Conservation (phyloP, 2,329 filamentous ascomycete species). For the Phaeophleospora eucalypticola region DNA sequence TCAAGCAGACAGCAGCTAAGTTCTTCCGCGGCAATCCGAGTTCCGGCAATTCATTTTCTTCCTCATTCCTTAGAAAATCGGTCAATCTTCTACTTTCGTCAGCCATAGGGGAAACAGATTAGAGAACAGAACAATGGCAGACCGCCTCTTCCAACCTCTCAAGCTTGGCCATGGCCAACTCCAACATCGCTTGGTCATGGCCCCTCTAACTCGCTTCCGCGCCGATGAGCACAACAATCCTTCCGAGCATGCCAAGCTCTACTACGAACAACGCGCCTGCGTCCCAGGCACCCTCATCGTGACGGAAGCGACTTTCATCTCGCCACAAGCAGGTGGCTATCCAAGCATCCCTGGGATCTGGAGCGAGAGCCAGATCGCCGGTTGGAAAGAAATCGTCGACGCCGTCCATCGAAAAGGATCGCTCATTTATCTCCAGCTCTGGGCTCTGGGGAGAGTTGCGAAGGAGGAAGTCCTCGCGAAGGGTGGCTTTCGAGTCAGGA, state of each 20-base stretch:
- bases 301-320: slow-evolving; percentile 55
- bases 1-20: too few species aligned
- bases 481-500: slow-evolving; percentile 27
- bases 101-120: neutral
- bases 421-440: slow-evolving; percentile 61
- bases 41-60: too few species aligned
- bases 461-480: slow-evolving; percentile 34
- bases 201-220: slow-evolving; percentile 53
- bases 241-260: slow-evolving; percentile 39
- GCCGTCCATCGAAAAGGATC: slow-evolving; percentile 60
- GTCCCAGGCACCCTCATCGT: slow-evolving; percentile 55
- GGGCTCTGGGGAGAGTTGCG: slow-evolving; percentile 56
- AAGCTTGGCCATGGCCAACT: slow-evolving; percentile 41
- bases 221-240: slow-evolving; percentile 40
- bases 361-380: slow-evolving; percentile 52
- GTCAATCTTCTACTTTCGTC: too few species aligned
- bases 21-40: too few species aligned
- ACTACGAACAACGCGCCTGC: slow-evolving; percentile 53
- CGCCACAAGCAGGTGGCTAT: slow-evolving; percentile 44
- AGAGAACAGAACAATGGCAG: neutral
- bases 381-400: slow-evolving; percentile 58
- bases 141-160: slow-evolving; percentile 39
- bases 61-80: too few species aligned
- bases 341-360: slow-evolving; percentile 57
- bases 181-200: slow-evolving; percentile 50